These are phyloP conservation scores for Exophiala sideris DNA, from an alignment of 2,329 filamentous ascomycete species.

Conservation along the genomic window DNA sequence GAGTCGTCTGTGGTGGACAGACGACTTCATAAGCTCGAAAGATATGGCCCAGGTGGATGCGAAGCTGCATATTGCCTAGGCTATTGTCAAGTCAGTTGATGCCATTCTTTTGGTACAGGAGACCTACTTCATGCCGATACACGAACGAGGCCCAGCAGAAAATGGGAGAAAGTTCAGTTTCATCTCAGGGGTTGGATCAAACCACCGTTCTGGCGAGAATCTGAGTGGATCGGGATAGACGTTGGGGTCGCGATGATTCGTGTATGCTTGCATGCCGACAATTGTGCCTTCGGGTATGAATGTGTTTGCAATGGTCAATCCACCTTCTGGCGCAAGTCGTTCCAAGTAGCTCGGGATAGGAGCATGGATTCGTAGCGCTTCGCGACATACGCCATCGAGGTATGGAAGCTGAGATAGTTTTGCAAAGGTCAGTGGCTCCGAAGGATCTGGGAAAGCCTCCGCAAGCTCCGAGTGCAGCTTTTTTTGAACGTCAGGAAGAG, in stretches of 20 bases:
- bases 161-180: constrained; percentile 6
- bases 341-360: constrained; percentile 57
- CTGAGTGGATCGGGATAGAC: constrained; percentile 29
- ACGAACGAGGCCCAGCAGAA: constrained; percentile 4
- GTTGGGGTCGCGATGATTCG: constrained; percentile 32
- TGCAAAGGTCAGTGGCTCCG: constrained; percentile 37
- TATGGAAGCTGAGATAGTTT: constrained; percentile 51
- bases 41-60: constrained; percentile 7
- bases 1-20: neutral
- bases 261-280: constrained; percentile 40
- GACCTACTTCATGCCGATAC: constrained; percentile 6
- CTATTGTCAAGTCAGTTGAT: neutral
- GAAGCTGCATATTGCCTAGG: constrained; percentile 6
- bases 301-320: constrained; percentile 41
- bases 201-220: constrained; percentile 32
- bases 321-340: constrained; percentile 46
- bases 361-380: constrained; percentile 56
- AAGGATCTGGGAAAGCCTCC: constrained; percentile 21
- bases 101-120: neutral
- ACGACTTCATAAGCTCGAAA: neutral
- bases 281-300: constrained; percentile 36
- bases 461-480: constrained; percentile 50
- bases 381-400: constrained; percentile 55
- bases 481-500: constrained; percentile 34
- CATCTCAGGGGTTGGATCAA: constrained; percentile 13